Evolutionary conservation across 495 filamentous ascomycete genomes (phyloP).

Genomic region (Podospora anserina): DNA sequence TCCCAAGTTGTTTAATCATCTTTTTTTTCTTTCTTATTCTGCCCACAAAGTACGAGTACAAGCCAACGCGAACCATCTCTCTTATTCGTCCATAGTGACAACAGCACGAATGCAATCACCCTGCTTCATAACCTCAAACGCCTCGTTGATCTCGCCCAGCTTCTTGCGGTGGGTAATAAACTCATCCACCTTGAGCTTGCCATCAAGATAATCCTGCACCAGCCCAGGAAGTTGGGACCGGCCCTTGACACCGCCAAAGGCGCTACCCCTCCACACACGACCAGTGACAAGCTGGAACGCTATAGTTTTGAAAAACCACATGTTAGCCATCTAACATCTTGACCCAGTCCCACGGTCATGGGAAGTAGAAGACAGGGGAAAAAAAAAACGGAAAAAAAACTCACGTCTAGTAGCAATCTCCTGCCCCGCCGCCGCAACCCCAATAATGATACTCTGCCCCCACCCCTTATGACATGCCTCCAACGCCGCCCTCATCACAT

Average conservation of each 20-base stretch:
- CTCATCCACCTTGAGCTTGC: conserved; percentile 95
- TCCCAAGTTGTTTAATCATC: background rate
- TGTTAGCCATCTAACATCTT: conserved; percentile 17
- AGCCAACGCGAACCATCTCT: background rate
- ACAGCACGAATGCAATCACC: conserved; percentile 94
- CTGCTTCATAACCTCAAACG: conserved; percentile 90
- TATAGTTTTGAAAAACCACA: conserved; percentile 38
- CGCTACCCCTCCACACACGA: conserved; percentile 95
- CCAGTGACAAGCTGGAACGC: conserved; percentile 98
- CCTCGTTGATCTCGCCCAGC: conserved; percentile 76
- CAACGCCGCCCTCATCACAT: conserved; percentile 91
- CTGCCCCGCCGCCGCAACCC: conserved; percentile 94
- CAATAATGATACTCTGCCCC: conserved; percentile 97
- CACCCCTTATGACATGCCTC: conserved; percentile 99
- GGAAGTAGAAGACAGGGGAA: background rate
- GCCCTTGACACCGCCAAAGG: conserved; percentile 97
- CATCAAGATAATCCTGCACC: conserved; percentile 84
- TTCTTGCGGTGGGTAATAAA: conserved; percentile 96
- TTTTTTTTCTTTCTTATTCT: conserved; percentile 1
- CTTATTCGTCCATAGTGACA: conserved; percentile 50
- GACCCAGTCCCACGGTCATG: background rate
- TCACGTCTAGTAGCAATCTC: conserved; percentile 94
- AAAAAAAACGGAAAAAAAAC: conserved; percentile 38
- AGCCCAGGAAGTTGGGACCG: conserved; percentile 85
- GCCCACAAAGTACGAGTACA: background rate